Conservation (phyloP, 371 early-diverging fungal genomes). For the Batkoa obscura region DNA sequence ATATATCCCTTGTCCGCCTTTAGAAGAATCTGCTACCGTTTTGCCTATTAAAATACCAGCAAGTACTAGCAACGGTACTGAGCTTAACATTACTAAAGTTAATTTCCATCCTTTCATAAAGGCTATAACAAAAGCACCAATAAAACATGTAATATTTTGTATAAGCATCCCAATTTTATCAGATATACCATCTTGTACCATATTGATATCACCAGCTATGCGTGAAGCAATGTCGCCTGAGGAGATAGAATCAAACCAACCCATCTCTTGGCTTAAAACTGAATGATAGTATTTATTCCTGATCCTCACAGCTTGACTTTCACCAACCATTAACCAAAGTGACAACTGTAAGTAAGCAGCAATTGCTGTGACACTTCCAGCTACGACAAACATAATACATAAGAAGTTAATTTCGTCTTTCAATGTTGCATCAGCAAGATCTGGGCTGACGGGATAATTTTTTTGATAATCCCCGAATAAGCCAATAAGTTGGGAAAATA, state of each 20-base stretch:
- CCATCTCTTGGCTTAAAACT: conserved; percentile 45
- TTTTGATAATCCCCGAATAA: conserved; percentile 9
- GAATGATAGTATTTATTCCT: conserved; percentile 27
- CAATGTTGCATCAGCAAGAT: conserved; percentile 43
- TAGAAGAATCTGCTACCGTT: conserved; percentile 24
- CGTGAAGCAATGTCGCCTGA: conserved; percentile 38
- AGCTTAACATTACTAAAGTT: neutral
- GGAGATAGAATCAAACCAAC: conserved; percentile 37
- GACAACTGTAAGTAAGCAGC: conserved; percentile 19
- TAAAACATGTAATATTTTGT: conserved; percentile 28
- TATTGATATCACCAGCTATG: conserved; percentile 28
- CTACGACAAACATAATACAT: conserved; percentile 16
- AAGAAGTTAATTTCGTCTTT: conserved; percentile 39
- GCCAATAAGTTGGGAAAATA: neutral
- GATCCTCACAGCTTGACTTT: conserved; percentile 20
- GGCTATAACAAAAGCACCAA: conserved; percentile 27
- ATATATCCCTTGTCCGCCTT: conserved; percentile 14
- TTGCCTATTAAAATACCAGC: neutral
- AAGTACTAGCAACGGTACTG: neutral
- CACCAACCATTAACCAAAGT: conserved; percentile 26
- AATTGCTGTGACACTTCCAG: conserved; percentile 24
- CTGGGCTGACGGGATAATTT: conserved; percentile 33
- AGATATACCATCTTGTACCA: conserved; percentile 35
- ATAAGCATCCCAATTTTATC: conserved; percentile 39
- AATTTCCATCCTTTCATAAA: conserved; percentile 7